These are phyloP conservation scores for Orbilia oligospora DNA, from an alignment of 2,329 filamentous ascomycete genomes.

Conservation along the genomic window DNA sequence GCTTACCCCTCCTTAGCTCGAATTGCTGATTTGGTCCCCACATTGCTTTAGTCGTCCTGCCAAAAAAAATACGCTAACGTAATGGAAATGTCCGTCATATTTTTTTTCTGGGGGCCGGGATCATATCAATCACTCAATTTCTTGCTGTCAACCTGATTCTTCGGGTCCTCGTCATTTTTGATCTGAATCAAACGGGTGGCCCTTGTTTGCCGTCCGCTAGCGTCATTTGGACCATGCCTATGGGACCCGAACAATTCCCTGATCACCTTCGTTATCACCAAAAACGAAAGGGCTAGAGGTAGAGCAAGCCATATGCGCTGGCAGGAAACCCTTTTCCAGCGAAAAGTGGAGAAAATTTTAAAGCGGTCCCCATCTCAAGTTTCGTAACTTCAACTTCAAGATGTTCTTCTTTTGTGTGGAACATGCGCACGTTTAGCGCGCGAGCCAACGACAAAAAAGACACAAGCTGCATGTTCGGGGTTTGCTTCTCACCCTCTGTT, in stretches of 20 bases:
- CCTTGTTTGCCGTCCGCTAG: constrained; percentile 60
- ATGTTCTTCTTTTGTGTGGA: background rate
- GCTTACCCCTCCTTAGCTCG: constrained; percentile 51
- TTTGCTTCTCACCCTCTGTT: constrained; percentile 8
- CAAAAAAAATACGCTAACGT: constrained; percentile 39
- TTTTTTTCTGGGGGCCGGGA: constrained; percentile 35
- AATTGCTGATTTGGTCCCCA: constrained; percentile 23
- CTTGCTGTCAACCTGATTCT: constrained; percentile 43
- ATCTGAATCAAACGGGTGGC: constrained; percentile 57
- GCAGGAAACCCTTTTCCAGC: constrained; percentile 23
- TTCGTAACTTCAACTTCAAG: background rate
- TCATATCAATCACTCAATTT: constrained; percentile 30
- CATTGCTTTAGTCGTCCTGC: constrained; percentile 14
- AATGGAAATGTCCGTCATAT: constrained; percentile 51
- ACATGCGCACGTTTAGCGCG: constrained; percentile 38
- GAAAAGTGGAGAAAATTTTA: constrained; percentile 31
- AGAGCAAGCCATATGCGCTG: constrained; percentile 28
- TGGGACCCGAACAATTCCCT: constrained; percentile 26
- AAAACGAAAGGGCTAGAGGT: background rate
- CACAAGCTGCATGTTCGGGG: constrained; percentile 23
- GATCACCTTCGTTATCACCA: constrained; percentile 29
- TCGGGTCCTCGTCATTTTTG: constrained; percentile 36
- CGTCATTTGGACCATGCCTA: constrained; percentile 53
- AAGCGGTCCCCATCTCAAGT: background rate
- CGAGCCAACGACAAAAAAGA: constrained; percentile 37